Evolutionary conservation across 352 stramenopile species (phyloP), one percentile per base, ranked within the genome.

Genomic region (Globisporangium acanthophoron): DNA sequence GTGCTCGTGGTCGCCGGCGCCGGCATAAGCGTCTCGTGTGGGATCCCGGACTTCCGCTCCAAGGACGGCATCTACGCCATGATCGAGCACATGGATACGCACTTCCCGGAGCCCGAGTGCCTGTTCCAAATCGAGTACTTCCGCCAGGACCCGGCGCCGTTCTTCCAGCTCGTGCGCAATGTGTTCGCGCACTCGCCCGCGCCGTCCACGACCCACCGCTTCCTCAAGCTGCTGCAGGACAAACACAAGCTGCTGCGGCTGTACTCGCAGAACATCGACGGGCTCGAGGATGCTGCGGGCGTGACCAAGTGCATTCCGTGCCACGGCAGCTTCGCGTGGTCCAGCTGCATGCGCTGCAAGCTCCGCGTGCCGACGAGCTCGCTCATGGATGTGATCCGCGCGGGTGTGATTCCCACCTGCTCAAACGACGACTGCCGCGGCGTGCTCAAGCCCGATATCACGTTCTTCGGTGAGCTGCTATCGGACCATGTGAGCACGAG

Each of bases 41-140:
- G 97, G 27, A 99, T 99, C 61, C 97, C 97, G 0, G 97, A 99
- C 74, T 99, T 99, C 71, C 92, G 97, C 9, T 97, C 89, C 6
- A 87, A 90, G 52, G 78, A 91, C 58, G 86, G 86, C 46, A 90
- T 94, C 56, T 95, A 95, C 64, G 74, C 80, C 54, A 90, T 93
- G 77, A 75, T 88, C 39, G 70, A 79, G 31, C 71, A 88, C 41
- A 89, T 93, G 83, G 83, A 87, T 37, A 68, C 88, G 6, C 66
- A 97, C 48, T 72, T 99, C 39, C 96, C 96, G 0, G 92, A 92
- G 62, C 92, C 97, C 0, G 96, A 99, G 74, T 94, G 94, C 52
- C 70, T 99, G n/a, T 99, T 99, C 78, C 94, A 99, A 73, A 93
- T 98, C 21, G 93, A 99, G 61, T 98, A 96, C 65, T 99, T 99